Evolutionary conservation across 306 rosid species (phyloP).

Genomic region (Cucumis sativus): DNA sequence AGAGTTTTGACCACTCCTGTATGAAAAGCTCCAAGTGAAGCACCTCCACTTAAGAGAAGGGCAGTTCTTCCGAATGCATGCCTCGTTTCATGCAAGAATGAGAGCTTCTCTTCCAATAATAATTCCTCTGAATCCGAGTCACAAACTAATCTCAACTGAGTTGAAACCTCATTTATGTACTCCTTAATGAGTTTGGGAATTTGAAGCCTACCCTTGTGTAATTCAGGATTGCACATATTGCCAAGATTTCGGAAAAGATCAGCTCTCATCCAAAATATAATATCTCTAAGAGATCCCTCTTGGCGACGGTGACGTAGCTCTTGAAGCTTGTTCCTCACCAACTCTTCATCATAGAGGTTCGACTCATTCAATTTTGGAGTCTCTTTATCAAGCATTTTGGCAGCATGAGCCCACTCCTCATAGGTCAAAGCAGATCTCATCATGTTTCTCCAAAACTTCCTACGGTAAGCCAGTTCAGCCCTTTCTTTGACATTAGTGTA

Average conservation of each 20-base stretch:
- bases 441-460: conserved; percentile 94
- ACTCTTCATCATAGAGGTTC: conserved; percentile 64
- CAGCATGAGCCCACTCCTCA: conserved; percentile 99
- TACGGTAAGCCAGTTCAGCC: conserved; percentile 88
- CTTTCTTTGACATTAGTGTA: conserved; percentile 59
- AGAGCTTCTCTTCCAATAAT: conserved; percentile 71
- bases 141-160: conserved; percentile 86
- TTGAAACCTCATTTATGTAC: conserved; percentile 75
- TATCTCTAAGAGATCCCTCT: conserved; percentile 72
- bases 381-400: conserved; percentile 92
- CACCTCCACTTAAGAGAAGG: conserved; percentile 90
- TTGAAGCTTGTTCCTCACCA: conserved; percentile 75
- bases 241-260: conserved; percentile 89
- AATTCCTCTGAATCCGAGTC: conserved; percentile 79
- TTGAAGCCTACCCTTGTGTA: conserved; percentile 86
- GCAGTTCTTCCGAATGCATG: conserved; percentile 98
- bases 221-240: conserved; percentile 84
- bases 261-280: conserved; percentile 85
- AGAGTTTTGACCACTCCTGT: conserved; percentile 75
- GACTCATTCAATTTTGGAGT: conserved; percentile 81
- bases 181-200: conserved; percentile 79
- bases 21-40: conserved; percentile 93
- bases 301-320: conserved; percentile 80
- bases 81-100: conserved; percentile 91
- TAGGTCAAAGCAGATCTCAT: conserved; percentile 85